These are phyloP conservation scores for Tolypocladium amazonense DNA, from an alignment of 2,329 filamentous ascomycete genomes.

Conservation along the genomic window DNA sequence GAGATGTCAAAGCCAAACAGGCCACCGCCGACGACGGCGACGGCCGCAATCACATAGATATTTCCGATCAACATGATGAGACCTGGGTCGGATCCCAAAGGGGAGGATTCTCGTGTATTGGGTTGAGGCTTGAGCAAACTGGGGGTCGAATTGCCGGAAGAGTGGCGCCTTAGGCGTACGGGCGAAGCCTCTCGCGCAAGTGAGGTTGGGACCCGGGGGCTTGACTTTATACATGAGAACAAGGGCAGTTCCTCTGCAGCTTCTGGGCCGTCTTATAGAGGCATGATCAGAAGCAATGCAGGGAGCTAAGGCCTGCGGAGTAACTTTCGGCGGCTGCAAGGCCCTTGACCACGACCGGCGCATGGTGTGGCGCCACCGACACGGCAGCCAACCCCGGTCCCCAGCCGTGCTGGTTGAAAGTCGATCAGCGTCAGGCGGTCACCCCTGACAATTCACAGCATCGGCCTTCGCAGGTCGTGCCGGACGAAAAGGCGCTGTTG, in stretches of 20 bases:
- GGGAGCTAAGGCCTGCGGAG: not conserved
- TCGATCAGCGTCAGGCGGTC: not conserved
- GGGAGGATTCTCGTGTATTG: not conserved
- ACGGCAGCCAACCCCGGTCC: not conserved
- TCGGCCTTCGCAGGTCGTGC: not conserved
- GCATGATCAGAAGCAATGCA: not conserved
- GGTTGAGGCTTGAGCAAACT: not conserved
- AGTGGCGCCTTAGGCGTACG: not conserved
- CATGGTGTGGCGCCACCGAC: not conserved
- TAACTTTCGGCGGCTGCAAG: not conserved
- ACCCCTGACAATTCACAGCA: not conserved
- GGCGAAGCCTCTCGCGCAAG: not conserved
- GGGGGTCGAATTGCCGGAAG: not conserved
- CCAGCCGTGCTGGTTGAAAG: not conserved
- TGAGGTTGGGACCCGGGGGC: not conserved
- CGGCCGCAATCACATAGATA: constrained; percentile 23
- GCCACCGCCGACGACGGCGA: constrained; percentile 27
- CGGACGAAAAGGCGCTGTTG: not conserved
- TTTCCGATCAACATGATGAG: constrained; percentile 20
- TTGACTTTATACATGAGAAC: not conserved
- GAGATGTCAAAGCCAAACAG: constrained; percentile 47
- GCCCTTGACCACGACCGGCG: not conserved
- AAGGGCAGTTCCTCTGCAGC: not conserved
- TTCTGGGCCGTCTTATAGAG: not conserved
- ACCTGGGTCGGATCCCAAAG: not conserved